Evolutionary conservation across 2,329 filamentous ascomycete species (phyloP).

Genomic region (Microcyclosporella mali): DNA sequence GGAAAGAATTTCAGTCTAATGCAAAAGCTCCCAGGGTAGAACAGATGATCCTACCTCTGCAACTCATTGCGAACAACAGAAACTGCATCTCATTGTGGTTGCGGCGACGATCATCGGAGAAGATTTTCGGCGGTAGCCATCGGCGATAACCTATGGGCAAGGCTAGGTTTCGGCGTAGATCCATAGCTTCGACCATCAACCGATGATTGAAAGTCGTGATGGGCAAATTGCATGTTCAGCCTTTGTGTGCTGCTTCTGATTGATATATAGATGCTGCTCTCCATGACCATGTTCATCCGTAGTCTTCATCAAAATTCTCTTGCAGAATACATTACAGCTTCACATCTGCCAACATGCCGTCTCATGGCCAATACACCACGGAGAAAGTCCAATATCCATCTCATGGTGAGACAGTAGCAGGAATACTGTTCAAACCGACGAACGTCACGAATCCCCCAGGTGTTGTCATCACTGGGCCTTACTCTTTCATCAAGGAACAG

Average conservation of each 20-base stretch:
- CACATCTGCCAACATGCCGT: background rate
- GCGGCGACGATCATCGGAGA: too few relatives aligned
- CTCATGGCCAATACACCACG: constrained; percentile 7
- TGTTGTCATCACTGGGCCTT: constrained; percentile 8
- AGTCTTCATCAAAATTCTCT: background rate
- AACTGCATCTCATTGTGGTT: too few relatives aligned
- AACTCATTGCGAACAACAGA: too few relatives aligned
- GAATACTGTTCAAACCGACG: constrained; percentile 2
- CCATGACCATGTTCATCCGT: background rate
- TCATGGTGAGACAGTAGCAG: constrained; percentile 5
- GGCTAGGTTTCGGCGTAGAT: too few relatives aligned
- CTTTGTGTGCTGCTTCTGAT: background rate
- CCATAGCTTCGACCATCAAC: too few relatives aligned
- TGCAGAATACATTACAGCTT: background rate
- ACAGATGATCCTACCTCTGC: too few relatives aligned
- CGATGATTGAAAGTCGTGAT: too few relatives aligned
- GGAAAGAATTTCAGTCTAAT: too few relatives aligned
- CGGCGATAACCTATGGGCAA: too few relatives aligned
- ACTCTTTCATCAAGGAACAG: constrained; percentile 9
- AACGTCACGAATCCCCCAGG: constrained; percentile 2
- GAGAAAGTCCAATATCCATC: constrained; percentile 5
- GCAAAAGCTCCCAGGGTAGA: too few relatives aligned
- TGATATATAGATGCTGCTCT: background rate
- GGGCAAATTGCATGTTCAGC: too few relatives aligned
- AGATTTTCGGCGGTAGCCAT: too few relatives aligned